Conservation (phyloP, 495 filamentous ascomycete genomes). For the Thermothielavioides terrestris region DNA sequence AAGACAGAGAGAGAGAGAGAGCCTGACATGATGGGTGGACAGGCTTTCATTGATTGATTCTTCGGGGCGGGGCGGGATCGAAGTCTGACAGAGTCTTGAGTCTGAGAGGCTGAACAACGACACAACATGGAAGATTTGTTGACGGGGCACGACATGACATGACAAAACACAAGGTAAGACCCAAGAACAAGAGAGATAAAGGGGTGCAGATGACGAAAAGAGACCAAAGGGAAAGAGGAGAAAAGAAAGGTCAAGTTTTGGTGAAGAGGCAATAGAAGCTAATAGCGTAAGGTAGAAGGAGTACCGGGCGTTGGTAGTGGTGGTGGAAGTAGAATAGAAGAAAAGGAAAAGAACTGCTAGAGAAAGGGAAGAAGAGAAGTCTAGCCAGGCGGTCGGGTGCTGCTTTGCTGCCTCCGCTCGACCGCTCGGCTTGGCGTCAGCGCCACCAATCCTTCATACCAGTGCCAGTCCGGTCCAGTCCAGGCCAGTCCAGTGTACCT, state of each 20-base stretch:
- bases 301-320: no score
- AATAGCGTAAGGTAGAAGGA: neutral
- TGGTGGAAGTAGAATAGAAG: neutral
- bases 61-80: no score
- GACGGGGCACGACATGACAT: no score
- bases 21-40: no score
- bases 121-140: no score
- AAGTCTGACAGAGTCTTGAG: no score
- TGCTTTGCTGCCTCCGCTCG: neutral
- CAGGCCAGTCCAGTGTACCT: neutral
- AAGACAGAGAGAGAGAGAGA: no score
- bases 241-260: neutral
- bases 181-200: neutral
- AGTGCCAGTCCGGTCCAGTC: neutral
- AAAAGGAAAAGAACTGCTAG: neutral
- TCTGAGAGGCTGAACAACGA: no score
- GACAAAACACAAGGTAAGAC: conserved; percentile 4
- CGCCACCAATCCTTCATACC: neutral
- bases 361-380: neutral
- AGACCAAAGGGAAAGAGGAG: neutral
- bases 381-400: neutral
- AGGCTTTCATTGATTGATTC: no score
- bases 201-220: neutral
- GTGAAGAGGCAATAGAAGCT: no score
- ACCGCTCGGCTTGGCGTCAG: neutral